Evolutionary conservation across 1,284 basidiomycete species (phyloP).

Genomic region (Apiotrichum veenhuisii): DNA sequence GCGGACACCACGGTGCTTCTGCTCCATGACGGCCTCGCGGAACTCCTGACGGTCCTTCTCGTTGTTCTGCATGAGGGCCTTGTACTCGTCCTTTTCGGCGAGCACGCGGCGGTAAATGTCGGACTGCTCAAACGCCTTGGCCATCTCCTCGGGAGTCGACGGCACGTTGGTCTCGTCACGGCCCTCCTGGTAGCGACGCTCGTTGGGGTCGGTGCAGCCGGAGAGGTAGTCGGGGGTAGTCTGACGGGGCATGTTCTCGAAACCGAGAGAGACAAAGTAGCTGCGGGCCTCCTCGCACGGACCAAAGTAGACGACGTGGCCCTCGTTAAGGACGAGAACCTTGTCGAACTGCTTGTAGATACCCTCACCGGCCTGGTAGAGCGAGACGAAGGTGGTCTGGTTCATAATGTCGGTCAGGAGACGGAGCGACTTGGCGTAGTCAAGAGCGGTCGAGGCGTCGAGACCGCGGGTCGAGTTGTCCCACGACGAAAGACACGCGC

Average conservation of each 20-base stretch:
- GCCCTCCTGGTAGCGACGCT: conserved; percentile 75
- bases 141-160: conserved; percentile 67
- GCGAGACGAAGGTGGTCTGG: conserved; percentile 52
- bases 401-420: conserved; percentile 56
- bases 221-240: conserved; percentile 71
- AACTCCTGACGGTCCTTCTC: conserved; percentile 66
- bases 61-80: conserved; percentile 61
- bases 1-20: conserved; percentile 76
- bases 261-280: conserved; percentile 57
- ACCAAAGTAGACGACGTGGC: conserved; percentile 57
- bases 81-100: conserved; percentile 62
- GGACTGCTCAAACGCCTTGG: conserved; percentile 63
- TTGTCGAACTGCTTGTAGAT: conserved; percentile 70
- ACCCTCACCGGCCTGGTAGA: conserved; percentile 62
- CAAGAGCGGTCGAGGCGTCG: conserved; percentile 59
- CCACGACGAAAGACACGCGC: conserved; percentile 51
- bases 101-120: conserved; percentile 55
- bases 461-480: conserved; percentile 53
- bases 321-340: conserved; percentile 55
- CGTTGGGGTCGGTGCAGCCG: conserved; percentile 67
- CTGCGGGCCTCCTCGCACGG: conserved; percentile 53
- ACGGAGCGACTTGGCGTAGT: conserved; percentile 58
- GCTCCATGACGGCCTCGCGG: conserved; percentile 66
- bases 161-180: conserved; percentile 65
- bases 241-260: conserved; percentile 48